Percentiles rank a stretch among this genome's conserved stretches.
These are phyloP conservation scores for Musa schizocarpa DNA, from an alignment of 176 grass and related monocot genomes.

Conservation along the genomic window DNA sequence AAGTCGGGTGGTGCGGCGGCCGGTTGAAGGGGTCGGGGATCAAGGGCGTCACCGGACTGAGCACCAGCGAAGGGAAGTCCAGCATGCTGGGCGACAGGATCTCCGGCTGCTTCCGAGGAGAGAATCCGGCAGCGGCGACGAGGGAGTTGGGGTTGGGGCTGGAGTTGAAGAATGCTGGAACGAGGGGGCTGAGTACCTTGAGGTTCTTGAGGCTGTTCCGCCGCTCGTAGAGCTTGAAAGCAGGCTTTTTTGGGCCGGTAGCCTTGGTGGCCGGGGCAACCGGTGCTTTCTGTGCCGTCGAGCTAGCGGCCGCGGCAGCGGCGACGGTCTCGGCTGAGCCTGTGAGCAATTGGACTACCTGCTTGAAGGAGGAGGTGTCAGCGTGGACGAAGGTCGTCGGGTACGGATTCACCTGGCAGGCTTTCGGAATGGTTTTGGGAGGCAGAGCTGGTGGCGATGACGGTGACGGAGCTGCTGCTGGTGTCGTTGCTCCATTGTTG, in stretches of 20 bases:
- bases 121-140: slow-evolving; percentile 23
- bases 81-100: slow-evolving; percentile 67
- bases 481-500: not conserved
- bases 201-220: slow-evolving; percentile 63
- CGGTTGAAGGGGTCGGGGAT: slow-evolving; percentile 13
- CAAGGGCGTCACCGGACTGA: slow-evolving; percentile 71
- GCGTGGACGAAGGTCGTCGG: slow-evolving; percentile 1
- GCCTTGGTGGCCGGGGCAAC: not conserved
- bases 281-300: slow-evolving; percentile 14
- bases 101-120: slow-evolving; percentile 29
- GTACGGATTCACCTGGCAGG: not conserved
- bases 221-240: slow-evolving; percentile 73
- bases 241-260: slow-evolving; percentile 46
- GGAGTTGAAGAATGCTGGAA: slow-evolving; percentile 18
- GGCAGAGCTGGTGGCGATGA: not conserved
- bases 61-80: slow-evolving; percentile 58
- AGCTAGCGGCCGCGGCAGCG: not conserved
- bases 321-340: slow-evolving; percentile 29
- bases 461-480: not conserved
- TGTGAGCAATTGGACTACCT: slow-evolving; percentile 3
- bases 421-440: not conserved
- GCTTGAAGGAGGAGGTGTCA: slow-evolving; percentile 9
- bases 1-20: slow-evolving; percentile 39
- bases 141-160: slow-evolving; percentile 6
- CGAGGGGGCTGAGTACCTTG: slow-evolving; percentile 57